Percentiles rank a stretch among this genome's conserved stretches.
Evolutionary conservation across 1,284 basidiomycete genomes (phyloP).

Genomic region (Cystobasidiaceae sp.): DNA sequence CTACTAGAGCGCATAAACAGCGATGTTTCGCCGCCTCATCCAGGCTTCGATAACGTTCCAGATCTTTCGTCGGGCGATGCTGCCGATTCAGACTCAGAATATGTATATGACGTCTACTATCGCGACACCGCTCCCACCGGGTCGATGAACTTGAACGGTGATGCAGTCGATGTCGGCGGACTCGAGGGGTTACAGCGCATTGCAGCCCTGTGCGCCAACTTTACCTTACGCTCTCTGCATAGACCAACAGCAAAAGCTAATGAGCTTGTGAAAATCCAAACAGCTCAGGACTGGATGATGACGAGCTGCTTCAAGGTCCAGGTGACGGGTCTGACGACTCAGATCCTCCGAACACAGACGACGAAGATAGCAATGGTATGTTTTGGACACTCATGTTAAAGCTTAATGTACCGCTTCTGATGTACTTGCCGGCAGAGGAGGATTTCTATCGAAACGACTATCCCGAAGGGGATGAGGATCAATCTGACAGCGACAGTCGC

Average conservation of each 20-base stretch:
- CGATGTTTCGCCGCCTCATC: background rate
- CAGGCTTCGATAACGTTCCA: background rate
- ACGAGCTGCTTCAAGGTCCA: conserved; percentile 17
- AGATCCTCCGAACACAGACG: conserved; percentile 34
- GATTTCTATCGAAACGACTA: conserved; percentile 42
- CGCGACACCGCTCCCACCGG: conserved; percentile 29
- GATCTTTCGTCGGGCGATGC: conserved; percentile 5
- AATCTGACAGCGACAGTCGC: too few species aligned
- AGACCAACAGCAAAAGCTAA: too few species aligned
- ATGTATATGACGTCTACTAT: conserved; percentile 42
- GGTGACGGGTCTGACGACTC: conserved; percentile 30
- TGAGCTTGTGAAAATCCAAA: background rate
- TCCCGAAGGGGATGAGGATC: conserved; percentile 36
- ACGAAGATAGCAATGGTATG: conserved; percentile 40
- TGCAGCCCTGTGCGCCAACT: conserved; percentile 38
- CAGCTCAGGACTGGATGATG: background rate
- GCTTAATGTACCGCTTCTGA: background rate
- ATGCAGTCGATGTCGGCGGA: conserved; percentile 27
- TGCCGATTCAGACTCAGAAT: conserved; percentile 30
- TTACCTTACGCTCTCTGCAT: too few species aligned
- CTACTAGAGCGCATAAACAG: background rate
- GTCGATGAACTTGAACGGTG: background rate
- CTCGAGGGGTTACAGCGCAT: conserved; percentile 36
- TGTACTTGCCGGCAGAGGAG: conserved; percentile 33
- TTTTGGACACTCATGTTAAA: background rate